Conservation (phyloP, 345 rosid genomes). For the Eucalyptus decipiens region DNA sequence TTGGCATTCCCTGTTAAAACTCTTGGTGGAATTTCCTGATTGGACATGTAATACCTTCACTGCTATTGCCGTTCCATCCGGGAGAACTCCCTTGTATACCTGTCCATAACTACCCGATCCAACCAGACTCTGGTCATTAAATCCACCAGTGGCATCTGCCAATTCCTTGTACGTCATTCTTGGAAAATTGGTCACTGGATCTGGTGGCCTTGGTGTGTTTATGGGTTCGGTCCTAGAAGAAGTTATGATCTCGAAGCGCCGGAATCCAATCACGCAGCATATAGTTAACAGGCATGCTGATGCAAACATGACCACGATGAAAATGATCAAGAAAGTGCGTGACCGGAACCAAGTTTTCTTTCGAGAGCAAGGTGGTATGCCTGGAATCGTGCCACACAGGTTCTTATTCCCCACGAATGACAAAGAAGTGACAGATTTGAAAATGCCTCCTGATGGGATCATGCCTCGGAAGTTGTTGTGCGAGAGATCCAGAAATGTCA, state of each 20-base stretch:
- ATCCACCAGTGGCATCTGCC: constrained; percentile 30
- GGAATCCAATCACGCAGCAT: constrained; percentile 15
- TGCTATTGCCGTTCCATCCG: constrained; percentile 30
- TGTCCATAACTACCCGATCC: constrained; percentile 42
- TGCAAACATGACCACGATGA: constrained; percentile 2
- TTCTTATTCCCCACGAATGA: constrained; percentile 29
- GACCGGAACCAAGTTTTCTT: constrained; percentile 13
- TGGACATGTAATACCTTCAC: constrained; percentile 38
- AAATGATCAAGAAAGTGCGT: constrained; percentile 8
- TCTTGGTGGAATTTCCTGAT: constrained; percentile 35
- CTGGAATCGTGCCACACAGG: constrained; percentile 22
- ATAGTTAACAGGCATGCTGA: constrained; percentile 6
- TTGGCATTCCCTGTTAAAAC: constrained; percentile 50
- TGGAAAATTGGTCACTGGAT: constrained; percentile 24
- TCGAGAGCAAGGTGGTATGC: constrained; percentile 6
- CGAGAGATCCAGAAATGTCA: constrained; percentile 36
- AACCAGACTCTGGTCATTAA: constrained; percentile 22
- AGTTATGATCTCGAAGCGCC: constrained; percentile 1
- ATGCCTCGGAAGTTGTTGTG: constrained; percentile 27
- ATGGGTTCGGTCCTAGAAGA: constrained; percentile 4
- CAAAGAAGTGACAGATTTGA: constrained; percentile 8
- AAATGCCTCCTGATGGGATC: constrained; percentile 39
- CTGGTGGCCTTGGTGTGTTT: neutral
- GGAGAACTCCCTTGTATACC: constrained; percentile 36
- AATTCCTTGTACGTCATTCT: constrained; percentile 41